phyloP scores from a whole-genome alignment of 495 filamentous ascomycete genomes.

The Daldinia decipiens region DNA sequence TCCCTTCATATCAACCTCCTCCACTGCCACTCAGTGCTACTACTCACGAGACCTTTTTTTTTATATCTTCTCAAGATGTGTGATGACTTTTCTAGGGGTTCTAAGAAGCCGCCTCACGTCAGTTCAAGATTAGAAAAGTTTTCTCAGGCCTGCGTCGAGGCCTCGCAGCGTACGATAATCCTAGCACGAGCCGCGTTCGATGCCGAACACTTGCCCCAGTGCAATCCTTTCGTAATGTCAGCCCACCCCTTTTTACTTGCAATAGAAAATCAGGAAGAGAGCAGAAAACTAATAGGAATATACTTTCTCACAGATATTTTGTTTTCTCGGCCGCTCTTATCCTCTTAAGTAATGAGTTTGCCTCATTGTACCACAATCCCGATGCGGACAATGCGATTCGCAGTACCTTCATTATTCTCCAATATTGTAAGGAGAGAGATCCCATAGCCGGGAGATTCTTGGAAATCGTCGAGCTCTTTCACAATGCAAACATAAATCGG shows the following conservation, averaged over 20 bases:
- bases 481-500: constrained; percentile 50
- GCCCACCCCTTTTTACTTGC: constrained; percentile 27
- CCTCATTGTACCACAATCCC: constrained; percentile 67
- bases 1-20: constrained; percentile 74
- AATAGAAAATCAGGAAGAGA: background rate
- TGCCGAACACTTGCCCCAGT: constrained; percentile 68
- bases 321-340: constrained; percentile 77
- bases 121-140: constrained; percentile 68
- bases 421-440: constrained; percentile 69
- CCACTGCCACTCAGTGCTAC: constrained; percentile 78
- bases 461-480: constrained; percentile 72
- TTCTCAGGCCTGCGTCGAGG: constrained; percentile 75
- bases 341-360: constrained; percentile 75
- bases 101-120: constrained; percentile 42
- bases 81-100: constrained; percentile 49
- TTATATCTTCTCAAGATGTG: constrained; percentile 58
- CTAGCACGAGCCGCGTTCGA: constrained; percentile 68
- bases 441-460: constrained; percentile 70
- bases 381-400: constrained; percentile 64
- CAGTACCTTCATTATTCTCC: constrained; percentile 69
- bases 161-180: constrained; percentile 73
- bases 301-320: constrained; percentile 62
- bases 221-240: constrained; percentile 75
- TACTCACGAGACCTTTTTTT: constrained; percentile 78
- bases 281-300: constrained; percentile 21